Percentiles rank a stretch among this genome's conserved stretches.
These are phyloP conservation scores for Buddleja alternifolia DNA, from an alignment of 257 asterid genomes.

Conservation along the genomic window DNA sequence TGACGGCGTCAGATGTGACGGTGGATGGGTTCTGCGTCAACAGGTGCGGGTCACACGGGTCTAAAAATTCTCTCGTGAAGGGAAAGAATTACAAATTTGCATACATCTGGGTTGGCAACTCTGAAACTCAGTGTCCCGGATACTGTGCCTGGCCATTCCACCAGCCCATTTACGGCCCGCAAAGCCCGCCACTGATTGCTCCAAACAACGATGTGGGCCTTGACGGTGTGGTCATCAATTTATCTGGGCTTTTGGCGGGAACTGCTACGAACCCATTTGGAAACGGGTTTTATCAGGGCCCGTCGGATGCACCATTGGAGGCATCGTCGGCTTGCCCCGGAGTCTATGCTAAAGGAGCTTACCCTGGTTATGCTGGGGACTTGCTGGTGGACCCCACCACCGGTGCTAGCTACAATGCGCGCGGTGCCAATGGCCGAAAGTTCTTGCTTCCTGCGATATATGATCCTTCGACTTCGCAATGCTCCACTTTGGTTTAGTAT, in stretches of 20 bases:
- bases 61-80: slow-evolving; percentile 23
- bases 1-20: too few species aligned
- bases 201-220: slow-evolving; percentile 54
- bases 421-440: slow-evolving; percentile 43
- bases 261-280: slow-evolving; percentile 59
- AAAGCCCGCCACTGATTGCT: slow-evolving; percentile 43
- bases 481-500: slow-evolving; percentile 64
- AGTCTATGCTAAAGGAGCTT: slow-evolving; percentile 50
- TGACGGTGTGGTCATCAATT: slow-evolving; percentile 51
- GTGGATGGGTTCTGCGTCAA: slow-evolving; percentile 55
- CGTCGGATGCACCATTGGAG: slow-evolving; percentile 46
- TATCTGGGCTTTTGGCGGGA: slow-evolving; percentile 53
- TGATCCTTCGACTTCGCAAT: slow-evolving; percentile 59
- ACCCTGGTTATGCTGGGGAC: slow-evolving; percentile 52
- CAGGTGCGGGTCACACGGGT: slow-evolving; percentile 57
- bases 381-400: too few species aligned
- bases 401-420: slow-evolving; percentile 60
- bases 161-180: slow-evolving; percentile 53
- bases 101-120: slow-evolving; percentile 56
- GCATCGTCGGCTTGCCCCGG: slow-evolving; percentile 59
- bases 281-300: slow-evolving; percentile 52
- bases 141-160: too few species aligned
- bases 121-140: slow-evolving; percentile 52
- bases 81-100: slow-evolving; percentile 32
- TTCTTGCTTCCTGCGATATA: slow-evolving; percentile 47